Evolutionary conservation across 2,329 filamentous ascomycete genomes (phyloP).

Genomic region (Dryadomyces quercivorus): DNA sequence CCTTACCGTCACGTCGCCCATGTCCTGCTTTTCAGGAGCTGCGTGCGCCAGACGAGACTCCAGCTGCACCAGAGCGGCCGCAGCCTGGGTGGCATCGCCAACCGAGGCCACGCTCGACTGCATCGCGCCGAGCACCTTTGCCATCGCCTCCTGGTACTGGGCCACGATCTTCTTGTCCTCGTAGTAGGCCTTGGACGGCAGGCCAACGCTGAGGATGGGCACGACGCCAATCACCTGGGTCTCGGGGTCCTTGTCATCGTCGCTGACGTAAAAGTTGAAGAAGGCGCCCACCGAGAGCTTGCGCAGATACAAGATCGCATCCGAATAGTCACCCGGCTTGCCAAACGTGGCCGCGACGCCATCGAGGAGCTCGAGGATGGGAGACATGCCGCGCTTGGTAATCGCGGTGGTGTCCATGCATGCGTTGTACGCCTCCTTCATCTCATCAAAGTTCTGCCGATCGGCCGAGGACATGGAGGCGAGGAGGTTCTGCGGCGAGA

Average conservation of each 20-base stretch:
- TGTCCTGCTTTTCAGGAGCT: conserved; percentile 5
- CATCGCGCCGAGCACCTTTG: conserved; percentile 22
- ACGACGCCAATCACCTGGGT: conserved; percentile 22
- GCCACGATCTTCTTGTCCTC: conserved; percentile 38
- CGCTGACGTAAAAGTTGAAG: conserved; percentile 21
- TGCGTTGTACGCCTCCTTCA: conserved; percentile 51
- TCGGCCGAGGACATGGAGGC: conserved; percentile 31
- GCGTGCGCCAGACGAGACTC: conserved; percentile 6
- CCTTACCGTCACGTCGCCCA: conserved; percentile 10
- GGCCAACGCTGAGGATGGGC: conserved; percentile 39
- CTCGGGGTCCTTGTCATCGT: conserved; percentile 31
- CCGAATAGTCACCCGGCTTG: conserved; percentile 20
- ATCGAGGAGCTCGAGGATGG: conserved; percentile 43
- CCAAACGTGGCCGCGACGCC: conserved; percentile 33
- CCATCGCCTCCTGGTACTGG: conserved; percentile 35
- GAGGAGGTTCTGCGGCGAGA: conserved; percentile 28
- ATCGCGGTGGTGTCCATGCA: conserved; percentile 52
- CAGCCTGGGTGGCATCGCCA: conserved; percentile 16
- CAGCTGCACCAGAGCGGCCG: conserved; percentile 14
- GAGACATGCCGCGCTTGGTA: conserved; percentile 39
- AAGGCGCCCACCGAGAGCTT: conserved; percentile 30
- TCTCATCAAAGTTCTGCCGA: conserved; percentile 51
- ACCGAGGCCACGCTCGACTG: conserved; percentile 15
- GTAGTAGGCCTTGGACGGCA: conserved; percentile 51
- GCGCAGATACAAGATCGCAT: conserved; percentile 34